phyloP scores from a whole-genome alignment of 1,139 yeast genomes.

The Pichia sp. region DNA sequence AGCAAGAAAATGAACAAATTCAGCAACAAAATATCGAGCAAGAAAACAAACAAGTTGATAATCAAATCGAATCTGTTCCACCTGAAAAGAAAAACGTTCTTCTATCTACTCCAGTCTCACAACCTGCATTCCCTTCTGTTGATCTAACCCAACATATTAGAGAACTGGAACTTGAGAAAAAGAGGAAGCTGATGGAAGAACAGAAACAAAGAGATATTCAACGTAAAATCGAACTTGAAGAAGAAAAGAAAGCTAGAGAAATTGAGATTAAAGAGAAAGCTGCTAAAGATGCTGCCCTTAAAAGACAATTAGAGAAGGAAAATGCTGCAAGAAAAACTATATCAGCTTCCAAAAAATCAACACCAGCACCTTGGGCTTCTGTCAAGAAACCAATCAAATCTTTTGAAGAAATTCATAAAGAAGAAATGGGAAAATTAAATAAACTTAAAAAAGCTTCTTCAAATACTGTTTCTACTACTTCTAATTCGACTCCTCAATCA shows the following conservation, averaged over 20 bases:
- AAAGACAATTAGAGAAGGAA: background rate
- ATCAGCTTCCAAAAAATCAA: slow-evolving; percentile 2
- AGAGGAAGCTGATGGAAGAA: slow-evolving; percentile 5
- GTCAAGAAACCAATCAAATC: slow-evolving; percentile 41
- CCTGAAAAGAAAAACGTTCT: background rate
- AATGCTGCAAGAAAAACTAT: background rate
- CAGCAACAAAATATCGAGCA: too few species aligned
- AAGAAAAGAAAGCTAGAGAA: background rate
- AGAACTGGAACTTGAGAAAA: slow-evolving; percentile 6
- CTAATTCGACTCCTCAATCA: too few species aligned
- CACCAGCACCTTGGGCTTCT: slow-evolving; percentile 55
- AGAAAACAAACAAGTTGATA: background rate
- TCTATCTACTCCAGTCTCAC: background rate
- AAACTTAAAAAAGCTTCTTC: background rate
- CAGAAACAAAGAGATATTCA: slow-evolving; percentile 3
- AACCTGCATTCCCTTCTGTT: background rate
- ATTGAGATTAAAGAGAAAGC: background rate
- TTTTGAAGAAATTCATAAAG: slow-evolving; percentile 60
- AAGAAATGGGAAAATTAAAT: slow-evolving; percentile 38
- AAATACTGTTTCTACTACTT: too few species aligned
- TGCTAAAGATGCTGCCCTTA: background rate
- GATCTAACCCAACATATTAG: slow-evolving; percentile 9
- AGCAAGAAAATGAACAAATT: too few species aligned
- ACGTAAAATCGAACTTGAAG: slow-evolving; percentile 1
- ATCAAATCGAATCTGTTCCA: background rate